Percentiles rank a stretch among this genome's conserved stretches.
phyloP scores from a whole-genome alignment of 2,329 filamentous ascomycete genomes.

The Fusarium foetens region DNA sequence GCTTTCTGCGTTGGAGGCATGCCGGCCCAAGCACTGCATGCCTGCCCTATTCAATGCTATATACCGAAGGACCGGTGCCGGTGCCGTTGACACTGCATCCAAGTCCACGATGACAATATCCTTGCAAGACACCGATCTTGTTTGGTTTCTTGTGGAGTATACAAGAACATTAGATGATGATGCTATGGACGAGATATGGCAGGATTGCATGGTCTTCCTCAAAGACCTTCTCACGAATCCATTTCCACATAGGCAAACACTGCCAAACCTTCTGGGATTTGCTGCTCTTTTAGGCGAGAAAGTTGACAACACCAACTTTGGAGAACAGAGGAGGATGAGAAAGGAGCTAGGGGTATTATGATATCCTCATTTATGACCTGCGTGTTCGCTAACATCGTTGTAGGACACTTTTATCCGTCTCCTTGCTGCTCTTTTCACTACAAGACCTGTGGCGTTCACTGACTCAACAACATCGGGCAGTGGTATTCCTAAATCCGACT shows the following conservation, averaged over 20 bases:
- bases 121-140: slow-evolving; percentile 83
- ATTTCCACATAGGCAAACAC: slow-evolving; percentile 90
- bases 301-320: slow-evolving; percentile 97
- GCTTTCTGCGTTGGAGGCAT: slow-evolving; percentile 89
- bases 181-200: slow-evolving; percentile 98
- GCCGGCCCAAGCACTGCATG: slow-evolving; percentile 88
- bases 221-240: slow-evolving; percentile 92
- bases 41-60: slow-evolving; percentile 96
- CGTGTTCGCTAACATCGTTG: slow-evolving; percentile 42
- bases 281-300: slow-evolving; percentile 91
- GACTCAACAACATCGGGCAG: slow-evolving; percentile 59
- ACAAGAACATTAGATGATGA: slow-evolving; percentile 92
- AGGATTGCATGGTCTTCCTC: slow-evolving; percentile 90
- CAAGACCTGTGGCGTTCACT: slow-evolving; percentile 78
- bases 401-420: slow-evolving; percentile 90
- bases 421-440: slow-evolving; percentile 93
- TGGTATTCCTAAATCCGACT: slow-evolving; percentile 49
- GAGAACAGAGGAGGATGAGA: slow-evolving; percentile 91
- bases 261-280: slow-evolving; percentile 88
- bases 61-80: slow-evolving; percentile 91
- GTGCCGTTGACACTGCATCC: slow-evolving; percentile 78
- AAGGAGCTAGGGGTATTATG: slow-evolving; percentile 79
- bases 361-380: not conserved
- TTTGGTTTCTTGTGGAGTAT: slow-evolving; percentile 91
- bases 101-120: slow-evolving; percentile 91